Conservation (phyloP, 2,329 filamentous ascomycete species). For the Chaetomiaceae sp. region DNA sequence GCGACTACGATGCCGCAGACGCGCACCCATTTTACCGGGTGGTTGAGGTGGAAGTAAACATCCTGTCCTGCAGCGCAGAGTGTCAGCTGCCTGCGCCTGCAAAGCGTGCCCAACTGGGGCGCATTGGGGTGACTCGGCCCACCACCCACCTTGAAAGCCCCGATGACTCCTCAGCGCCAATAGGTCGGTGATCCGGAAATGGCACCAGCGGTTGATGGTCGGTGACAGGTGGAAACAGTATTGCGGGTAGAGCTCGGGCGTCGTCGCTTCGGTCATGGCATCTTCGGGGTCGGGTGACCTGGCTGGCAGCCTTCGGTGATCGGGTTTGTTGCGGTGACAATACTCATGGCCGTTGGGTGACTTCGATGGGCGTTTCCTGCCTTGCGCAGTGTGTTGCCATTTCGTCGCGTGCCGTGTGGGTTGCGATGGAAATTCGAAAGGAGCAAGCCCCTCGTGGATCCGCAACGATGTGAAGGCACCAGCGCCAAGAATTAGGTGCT, state of each 20-base stretch:
- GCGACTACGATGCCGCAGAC: constrained; percentile 66
- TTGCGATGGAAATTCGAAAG: not conserved
- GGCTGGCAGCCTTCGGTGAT: constrained; percentile 3
- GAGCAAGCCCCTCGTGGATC: not conserved
- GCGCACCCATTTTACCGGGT: constrained; percentile 72
- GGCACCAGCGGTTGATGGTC: constrained; percentile 56
- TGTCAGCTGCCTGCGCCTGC: no score
- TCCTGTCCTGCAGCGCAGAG: constrained; percentile 39
- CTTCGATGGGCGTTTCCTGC: not conserved
- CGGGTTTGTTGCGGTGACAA: not conserved
- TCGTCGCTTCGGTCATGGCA: constrained; percentile 25
- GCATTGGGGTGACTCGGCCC: no score
- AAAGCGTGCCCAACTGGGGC: no score
- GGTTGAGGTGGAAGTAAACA: constrained; percentile 64
- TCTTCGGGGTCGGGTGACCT: constrained; percentile 11
- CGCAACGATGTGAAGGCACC: not conserved
- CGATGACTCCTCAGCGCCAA: constrained; percentile 41
- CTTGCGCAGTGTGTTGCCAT: not conserved
- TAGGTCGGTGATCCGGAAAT: constrained; percentile 49
- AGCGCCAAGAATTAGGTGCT: constrained; percentile 7
- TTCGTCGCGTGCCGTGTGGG: not conserved
- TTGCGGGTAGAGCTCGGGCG: constrained; percentile 47
- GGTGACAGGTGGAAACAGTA: constrained; percentile 61
- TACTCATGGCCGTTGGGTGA: constrained; percentile 1
- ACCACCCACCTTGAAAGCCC: constrained; percentile 50